Conservation (phyloP, 2,329 filamentous ascomycete genomes). For the Aspergillus costaricaensis region DNA sequence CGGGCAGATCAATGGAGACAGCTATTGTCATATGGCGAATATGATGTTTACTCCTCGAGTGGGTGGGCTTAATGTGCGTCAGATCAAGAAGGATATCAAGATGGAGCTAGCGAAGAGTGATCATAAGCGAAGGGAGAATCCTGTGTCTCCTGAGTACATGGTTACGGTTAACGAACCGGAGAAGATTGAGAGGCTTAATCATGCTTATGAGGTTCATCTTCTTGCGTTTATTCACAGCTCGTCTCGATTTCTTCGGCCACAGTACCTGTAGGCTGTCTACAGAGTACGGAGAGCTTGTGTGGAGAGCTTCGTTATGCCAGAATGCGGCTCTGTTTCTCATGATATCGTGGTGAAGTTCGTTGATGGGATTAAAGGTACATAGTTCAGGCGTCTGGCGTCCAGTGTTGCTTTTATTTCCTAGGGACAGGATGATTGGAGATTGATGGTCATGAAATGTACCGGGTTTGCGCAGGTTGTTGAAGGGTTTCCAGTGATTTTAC, state of each 20-base stretch:
- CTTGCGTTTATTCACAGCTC: constrained; percentile 3
- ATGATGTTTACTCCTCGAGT: constrained; percentile 19
- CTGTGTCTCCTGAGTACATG: background rate
- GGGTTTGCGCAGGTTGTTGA: no score
- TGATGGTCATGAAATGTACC: no score
- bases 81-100: constrained; percentile 19
- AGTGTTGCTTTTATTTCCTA: background rate
- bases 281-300: background rate
- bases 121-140: background rate
- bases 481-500: no score
- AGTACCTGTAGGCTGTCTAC: background rate
- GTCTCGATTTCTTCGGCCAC: background rate
- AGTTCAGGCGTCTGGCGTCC: background rate
- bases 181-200: constrained; percentile 3
- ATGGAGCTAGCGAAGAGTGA: background rate
- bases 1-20: constrained; percentile 22
- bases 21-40: constrained; percentile 25
- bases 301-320: background rate
- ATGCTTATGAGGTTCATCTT: constrained; percentile 3
- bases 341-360: background rate
- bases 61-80: constrained; percentile 28
- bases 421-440: no score
- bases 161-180: background rate
- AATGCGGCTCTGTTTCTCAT: background rate
- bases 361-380: background rate